Percentiles rank a stretch among this genome's conserved stretches.
Evolutionary conservation across 257 asterid genomes (phyloP).

Genomic region (Eustoma russellianum): DNA sequence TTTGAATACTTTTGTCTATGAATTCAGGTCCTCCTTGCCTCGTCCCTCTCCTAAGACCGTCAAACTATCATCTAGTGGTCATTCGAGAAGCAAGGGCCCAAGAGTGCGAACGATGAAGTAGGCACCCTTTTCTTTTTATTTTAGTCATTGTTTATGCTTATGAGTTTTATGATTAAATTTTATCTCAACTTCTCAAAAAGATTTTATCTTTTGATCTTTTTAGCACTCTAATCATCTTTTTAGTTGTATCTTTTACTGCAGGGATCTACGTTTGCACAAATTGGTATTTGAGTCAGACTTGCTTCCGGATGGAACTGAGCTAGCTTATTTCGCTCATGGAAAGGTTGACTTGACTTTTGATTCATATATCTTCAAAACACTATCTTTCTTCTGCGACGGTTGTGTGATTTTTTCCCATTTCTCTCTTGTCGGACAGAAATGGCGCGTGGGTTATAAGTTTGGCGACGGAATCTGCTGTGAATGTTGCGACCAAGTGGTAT

Average conservation of each 20-base stretch:
- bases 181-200: not conserved
- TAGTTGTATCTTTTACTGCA: constrained; percentile 14
- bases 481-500: constrained; percentile 66
- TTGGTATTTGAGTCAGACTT: constrained; percentile 43
- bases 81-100: constrained; percentile 29
- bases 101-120: constrained; percentile 78
- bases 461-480: constrained; percentile 60
- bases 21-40: too few relatives aligned
- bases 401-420: constrained; percentile 11
- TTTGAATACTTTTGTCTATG: too few relatives aligned
- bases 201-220: not conserved
- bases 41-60: constrained; percentile 12
- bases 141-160: not conserved
- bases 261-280: constrained; percentile 82
- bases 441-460: constrained; percentile 50
- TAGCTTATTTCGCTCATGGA: constrained; percentile 58
- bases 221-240: not conserved
- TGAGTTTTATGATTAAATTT: not conserved
- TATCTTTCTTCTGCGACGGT: constrained; percentile 7
- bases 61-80: constrained; percentile 22
- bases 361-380: not conserved
- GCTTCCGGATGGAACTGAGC: constrained; percentile 67
- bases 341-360: constrained; percentile 33
- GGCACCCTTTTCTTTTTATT: constrained; percentile 16
- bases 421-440: constrained; percentile 35